These are phyloP conservation scores for Thinopyrum elongatum DNA, from an alignment of 176 grass and related monocot species.

Conservation along the genomic window DNA sequence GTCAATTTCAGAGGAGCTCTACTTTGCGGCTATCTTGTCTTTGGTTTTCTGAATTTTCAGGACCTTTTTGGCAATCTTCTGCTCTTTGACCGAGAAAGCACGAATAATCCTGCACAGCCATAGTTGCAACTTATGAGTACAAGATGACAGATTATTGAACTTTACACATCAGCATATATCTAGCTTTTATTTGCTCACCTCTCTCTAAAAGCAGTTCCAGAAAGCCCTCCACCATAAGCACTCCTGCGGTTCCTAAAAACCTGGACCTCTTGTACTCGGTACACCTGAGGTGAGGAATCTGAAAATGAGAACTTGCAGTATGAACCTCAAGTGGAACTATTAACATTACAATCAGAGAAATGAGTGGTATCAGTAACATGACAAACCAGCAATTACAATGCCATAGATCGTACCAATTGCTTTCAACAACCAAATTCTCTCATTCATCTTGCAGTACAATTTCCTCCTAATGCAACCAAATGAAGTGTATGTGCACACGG, in stretches of 20 bases:
- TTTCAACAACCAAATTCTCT: background rate
- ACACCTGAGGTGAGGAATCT: background rate
- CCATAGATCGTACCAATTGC: background rate
- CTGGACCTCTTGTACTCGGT: background rate
- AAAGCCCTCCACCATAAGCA: background rate
- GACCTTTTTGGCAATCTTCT: background rate
- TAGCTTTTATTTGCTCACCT: background rate
- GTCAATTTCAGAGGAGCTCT: background rate
- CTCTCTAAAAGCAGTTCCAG: background rate
- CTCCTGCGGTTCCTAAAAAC: background rate
- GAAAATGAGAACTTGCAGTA: background rate
- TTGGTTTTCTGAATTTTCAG: conserved; percentile 3
- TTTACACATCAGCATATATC: background rate
- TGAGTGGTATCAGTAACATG: too few relatives aligned
- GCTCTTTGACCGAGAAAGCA: background rate
- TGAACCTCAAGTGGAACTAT: too few relatives aligned
- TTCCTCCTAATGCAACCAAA: background rate
- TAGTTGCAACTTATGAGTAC: background rate
- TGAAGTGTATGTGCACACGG: background rate
- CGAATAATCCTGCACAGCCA: background rate
- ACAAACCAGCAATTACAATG: background rate
- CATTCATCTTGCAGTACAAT: background rate
- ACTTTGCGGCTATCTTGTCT: background rate
- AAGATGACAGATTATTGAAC: background rate
- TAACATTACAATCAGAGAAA: too few relatives aligned